phyloP scores from a whole-genome alignment of 352 stramenopile species.

The Phytophthora melonis region DNA sequence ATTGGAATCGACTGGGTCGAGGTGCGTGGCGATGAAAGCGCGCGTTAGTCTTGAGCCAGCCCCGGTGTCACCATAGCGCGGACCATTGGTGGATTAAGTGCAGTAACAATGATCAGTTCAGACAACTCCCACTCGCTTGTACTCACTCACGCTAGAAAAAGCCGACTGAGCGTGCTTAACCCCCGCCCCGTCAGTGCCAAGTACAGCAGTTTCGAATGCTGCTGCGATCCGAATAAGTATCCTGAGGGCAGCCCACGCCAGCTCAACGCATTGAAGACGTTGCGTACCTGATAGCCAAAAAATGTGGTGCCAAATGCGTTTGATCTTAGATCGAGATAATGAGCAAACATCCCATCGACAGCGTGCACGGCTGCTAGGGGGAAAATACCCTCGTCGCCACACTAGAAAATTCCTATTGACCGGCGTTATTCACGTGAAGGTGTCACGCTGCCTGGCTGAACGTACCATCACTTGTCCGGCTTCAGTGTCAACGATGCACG shows the following conservation, averaged over 20 bases:
- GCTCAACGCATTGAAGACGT: not conserved
- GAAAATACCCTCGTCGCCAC: slow-evolving; percentile 6
- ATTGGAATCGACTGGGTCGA: slow-evolving; percentile 20
- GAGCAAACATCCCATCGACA: not conserved
- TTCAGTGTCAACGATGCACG: slow-evolving; percentile 9
- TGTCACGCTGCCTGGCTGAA: slow-evolving; percentile 3
- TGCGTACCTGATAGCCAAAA: not conserved
- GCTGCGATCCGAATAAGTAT: slow-evolving; percentile 6
- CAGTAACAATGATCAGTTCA: slow-evolving; percentile 38
- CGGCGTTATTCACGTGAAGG: not conserved
- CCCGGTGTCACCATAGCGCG: slow-evolving; percentile 15
- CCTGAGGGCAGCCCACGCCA: not conserved
- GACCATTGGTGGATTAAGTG: slow-evolving; percentile 38
- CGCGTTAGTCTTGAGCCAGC: slow-evolving; percentile 6
- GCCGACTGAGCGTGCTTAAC: slow-evolving; percentile 4
- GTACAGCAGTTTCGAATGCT: not conserved
- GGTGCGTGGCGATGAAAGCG: not conserved
- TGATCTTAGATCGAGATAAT: not conserved
- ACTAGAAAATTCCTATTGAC: slow-evolving; percentile 16
- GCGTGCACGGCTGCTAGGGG: slow-evolving; percentile 8
- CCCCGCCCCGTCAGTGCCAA: not conserved
- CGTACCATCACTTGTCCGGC: slow-evolving; percentile 1
- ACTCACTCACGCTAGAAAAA: slow-evolving; percentile 6
- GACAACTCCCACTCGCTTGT: slow-evolving; percentile 6
- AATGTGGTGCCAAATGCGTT: not conserved